Evolutionary conservation across 768 basidiomycete genomes (phyloP), one percentile per base, ranked within the genome.

Genomic region (Termitomyces sp.): DNA sequence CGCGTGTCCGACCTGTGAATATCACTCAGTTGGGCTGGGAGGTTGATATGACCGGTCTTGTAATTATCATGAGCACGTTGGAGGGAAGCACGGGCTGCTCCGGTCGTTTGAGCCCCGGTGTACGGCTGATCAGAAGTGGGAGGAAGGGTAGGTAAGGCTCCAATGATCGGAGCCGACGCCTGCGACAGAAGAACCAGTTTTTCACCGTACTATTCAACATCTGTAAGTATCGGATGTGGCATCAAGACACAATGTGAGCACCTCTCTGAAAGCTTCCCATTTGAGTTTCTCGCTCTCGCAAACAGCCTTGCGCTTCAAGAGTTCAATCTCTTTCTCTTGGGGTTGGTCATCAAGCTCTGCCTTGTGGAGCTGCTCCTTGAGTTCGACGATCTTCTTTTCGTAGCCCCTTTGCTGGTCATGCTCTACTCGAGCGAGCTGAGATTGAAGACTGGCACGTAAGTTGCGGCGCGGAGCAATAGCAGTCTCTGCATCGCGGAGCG

Each of bases 211-310:
- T 94, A 49, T 52, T 8, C 33, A n/a, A 42, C 1, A 20, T 44
- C 55, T 7, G 20, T 55, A 0, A 32, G 36, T 48, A 55, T 49
- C 35, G 57, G 42, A 55, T 53, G 44, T 51, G 12, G 48, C 40
- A 24, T 38, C 20, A n/a, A 20, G 36, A 48, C 35, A 36, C 12
- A 35, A 56, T 8, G 20, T 13, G 28, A 22, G 58, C 67, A 91
- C 92, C 84, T 94, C 92, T 69, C 85, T 81, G 55, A 93, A 74
- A 12, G 92, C 92, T 46, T 88, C 84, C 91, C 93, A 94, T 66
- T 91, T 93, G 45, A 78, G 70, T 50, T 79, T 76, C 69, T 94
- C 92, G 70, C 89, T 91, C 67, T 93, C 91, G 55, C 80, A 77
- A 55, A 92, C 67, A 0, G 85, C 90, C 70, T 90, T 92, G 49